These are phyloP conservation scores for Oryza australiensis DNA, from an alignment of 176 grass and related monocot species.

Conservation along the genomic window DNA sequence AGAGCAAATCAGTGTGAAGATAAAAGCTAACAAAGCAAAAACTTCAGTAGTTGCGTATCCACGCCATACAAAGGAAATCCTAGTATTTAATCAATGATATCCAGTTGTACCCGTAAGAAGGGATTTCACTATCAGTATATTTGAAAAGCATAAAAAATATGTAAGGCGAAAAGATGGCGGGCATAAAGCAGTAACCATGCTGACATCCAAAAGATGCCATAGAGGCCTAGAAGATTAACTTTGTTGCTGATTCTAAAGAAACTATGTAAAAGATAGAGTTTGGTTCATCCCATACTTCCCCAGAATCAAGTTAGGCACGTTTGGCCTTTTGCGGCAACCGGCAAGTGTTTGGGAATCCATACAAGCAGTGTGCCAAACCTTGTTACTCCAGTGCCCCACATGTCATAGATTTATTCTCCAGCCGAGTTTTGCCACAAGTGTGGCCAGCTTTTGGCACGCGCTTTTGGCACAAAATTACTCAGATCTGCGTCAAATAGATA, in stretches of 20 bases:
- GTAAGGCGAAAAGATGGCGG: not conserved
- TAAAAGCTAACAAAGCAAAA: not conserved
- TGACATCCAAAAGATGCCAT: slow-evolving; percentile 21
- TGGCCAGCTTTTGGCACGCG: not conserved
- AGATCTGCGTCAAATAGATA: not conserved
- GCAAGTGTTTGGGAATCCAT: not conserved
- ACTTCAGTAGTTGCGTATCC: slow-evolving; percentile 7
- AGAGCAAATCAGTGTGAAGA: slow-evolving; percentile 10
- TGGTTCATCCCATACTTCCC: not conserved
- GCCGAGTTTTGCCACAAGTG: not conserved
- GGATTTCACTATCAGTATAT: slow-evolving; percentile 11
- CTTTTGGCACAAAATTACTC: not conserved
- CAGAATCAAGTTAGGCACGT: not conserved
- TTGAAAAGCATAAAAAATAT: not conserved
- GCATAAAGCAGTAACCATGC: not conserved
- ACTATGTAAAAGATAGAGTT: slow-evolving; percentile 1
- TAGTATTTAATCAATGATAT: not conserved
- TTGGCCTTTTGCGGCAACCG: not conserved
- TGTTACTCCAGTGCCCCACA: not conserved
- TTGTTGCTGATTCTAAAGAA: slow-evolving; percentile 1
- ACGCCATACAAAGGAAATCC: not conserved
- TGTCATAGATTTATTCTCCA: not conserved
- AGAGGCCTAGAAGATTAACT: not conserved
- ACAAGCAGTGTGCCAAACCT: not conserved
- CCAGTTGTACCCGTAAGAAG: not conserved